These are phyloP conservation scores for Crepidotus variabilis DNA, from an alignment of 768 basidiomycete genomes.

Conservation along the genomic window DNA sequence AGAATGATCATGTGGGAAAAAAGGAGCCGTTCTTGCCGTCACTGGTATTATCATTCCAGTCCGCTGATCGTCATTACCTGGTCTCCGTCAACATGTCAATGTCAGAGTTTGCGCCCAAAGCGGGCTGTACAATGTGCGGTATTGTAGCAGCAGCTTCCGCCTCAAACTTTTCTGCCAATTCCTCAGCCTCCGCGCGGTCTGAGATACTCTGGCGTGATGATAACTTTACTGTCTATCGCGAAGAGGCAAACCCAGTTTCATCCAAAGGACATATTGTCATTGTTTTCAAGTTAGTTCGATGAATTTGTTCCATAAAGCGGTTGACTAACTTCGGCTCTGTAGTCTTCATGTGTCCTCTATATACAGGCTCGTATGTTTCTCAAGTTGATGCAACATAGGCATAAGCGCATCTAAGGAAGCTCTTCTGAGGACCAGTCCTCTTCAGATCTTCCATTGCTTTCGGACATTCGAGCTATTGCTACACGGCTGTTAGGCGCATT, in stretches of 20 bases:
- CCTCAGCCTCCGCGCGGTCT: constrained; percentile 37
- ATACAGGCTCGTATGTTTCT: constrained; percentile 59
- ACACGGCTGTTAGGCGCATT: constrained; percentile 51
- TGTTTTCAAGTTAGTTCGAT: constrained; percentile 63
- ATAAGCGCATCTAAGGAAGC: constrained; percentile 4
- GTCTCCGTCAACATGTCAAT: constrained; percentile 5
- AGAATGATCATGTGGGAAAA: constrained; percentile 3
- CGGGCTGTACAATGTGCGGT: constrained; percentile 76
- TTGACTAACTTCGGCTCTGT: constrained; percentile 11
- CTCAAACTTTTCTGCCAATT: no score
- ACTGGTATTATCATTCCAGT: background rate
- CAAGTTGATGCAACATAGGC: constrained; percentile 5
- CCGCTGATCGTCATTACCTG: no score
- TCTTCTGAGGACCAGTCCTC: constrained; percentile 47
- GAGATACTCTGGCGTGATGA: constrained; percentile 50
- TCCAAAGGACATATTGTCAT: constrained; percentile 68
- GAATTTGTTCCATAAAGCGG: constrained; percentile 1
- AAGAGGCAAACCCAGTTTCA: constrained; percentile 69
- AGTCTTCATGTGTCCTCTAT: constrained; percentile 79
- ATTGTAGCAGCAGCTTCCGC: constrained; percentile 57
- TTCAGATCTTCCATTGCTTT: constrained; percentile 70
- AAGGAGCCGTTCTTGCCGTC: background rate
- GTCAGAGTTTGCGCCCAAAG: constrained; percentile 57
- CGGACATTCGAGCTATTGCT: constrained; percentile 55
- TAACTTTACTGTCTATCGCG: constrained; percentile 72